Percentiles rank a stretch among this genome's conserved stretches.
Evolutionary conservation across 2,329 filamentous ascomycete species (phyloP).

Genomic region (Eurotiales sp.): DNA sequence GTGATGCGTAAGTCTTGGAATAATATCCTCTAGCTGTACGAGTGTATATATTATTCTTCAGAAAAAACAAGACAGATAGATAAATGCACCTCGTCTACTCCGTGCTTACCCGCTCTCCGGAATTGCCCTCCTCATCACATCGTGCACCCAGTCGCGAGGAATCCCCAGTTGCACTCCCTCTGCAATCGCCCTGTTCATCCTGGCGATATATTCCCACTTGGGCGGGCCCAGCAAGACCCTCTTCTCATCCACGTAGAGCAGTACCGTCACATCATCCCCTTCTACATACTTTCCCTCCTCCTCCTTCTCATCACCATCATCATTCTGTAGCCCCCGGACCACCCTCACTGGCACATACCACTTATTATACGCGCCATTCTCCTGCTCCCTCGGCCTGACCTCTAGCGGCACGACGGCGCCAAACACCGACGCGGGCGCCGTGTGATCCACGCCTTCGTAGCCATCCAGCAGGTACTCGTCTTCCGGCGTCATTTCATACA

Average conservation of each 20-base stretch:
- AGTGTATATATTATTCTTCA: too few species aligned
- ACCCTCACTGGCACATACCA: slow-evolving; percentile 32
- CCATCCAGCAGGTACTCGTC: slow-evolving; percentile 33
- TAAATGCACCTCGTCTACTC: too few species aligned
- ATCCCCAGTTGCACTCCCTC: slow-evolving; percentile 36
- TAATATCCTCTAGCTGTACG: too few species aligned
- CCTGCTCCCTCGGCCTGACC: slow-evolving; percentile 31
- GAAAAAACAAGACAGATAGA: too few species aligned
- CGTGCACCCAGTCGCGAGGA: slow-evolving; percentile 31
- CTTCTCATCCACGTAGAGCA: slow-evolving; percentile 43
- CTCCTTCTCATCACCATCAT: slow-evolving; percentile 15
- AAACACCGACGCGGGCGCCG: slow-evolving; percentile 14
- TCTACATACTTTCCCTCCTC: background rate
- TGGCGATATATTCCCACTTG: slow-evolving; percentile 36
- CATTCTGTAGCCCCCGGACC: slow-evolving; percentile 31
- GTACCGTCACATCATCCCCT: slow-evolving; percentile 20
- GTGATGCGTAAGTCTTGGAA: too few species aligned
- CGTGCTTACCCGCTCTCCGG: background rate
- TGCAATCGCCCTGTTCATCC: slow-evolving; percentile 42
- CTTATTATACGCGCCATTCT: slow-evolving; percentile 34
- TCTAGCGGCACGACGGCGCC: slow-evolving; percentile 13
- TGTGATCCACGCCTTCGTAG: slow-evolving; percentile 35
- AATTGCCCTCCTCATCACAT: slow-evolving; percentile 38
- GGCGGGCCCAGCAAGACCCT: slow-evolving; percentile 30
- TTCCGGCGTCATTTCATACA: slow-evolving; percentile 37